Evolutionary conservation across 331 rosid genomes (phyloP), one percentile per base, ranked within the genome.

Genomic region (Quercus lobata): DNA sequence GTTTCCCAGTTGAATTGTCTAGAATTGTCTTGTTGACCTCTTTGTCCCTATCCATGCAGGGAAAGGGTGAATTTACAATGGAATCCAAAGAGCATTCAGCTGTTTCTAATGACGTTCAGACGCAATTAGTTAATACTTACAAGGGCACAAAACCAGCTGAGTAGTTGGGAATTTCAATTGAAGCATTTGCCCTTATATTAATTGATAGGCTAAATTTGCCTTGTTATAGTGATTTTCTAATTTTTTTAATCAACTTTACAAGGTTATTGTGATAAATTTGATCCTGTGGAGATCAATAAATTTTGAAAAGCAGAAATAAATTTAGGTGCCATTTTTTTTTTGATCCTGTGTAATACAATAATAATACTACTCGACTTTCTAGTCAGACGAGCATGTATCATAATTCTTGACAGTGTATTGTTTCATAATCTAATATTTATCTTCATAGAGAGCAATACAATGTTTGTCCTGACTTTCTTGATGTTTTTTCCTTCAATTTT

Each of bases 41-140:
- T 83, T 41, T 41, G 46, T 8, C 46, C 63, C 10, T 54, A 69
- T 79, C 34, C 34, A 69, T 77, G 83, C 93, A 95, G 99, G 99
- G 99, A 19, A 95, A 95, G 80, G 99, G 99, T 9, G 99, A 95
- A 77, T 95, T 95, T 89, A 95, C 99, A 14, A 95, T 95, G 99
- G 99, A 95, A 76, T 95, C 93, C 89, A 93, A 90, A 83, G 97
- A 95, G 84, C 99, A 95, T 81, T 69, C 79, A n/a, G 73, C 97
- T 4, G 98, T 95, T 75, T 95, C 99, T 74, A 80, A 88, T 62
- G 99, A 95, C 61, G 99, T 95, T 55, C 32, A 29, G 32, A 29
- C 32, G 30, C 98, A 95, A 80, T 65, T 95, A 72, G 81, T 95
- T 53, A 93, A 89, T 83, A 57, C 78, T 22, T 88, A 91, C 90